These are phyloP conservation scores for Trypanosoma avium DNA, from an alignment of 208 protist species.

Conservation along the genomic window DNA sequence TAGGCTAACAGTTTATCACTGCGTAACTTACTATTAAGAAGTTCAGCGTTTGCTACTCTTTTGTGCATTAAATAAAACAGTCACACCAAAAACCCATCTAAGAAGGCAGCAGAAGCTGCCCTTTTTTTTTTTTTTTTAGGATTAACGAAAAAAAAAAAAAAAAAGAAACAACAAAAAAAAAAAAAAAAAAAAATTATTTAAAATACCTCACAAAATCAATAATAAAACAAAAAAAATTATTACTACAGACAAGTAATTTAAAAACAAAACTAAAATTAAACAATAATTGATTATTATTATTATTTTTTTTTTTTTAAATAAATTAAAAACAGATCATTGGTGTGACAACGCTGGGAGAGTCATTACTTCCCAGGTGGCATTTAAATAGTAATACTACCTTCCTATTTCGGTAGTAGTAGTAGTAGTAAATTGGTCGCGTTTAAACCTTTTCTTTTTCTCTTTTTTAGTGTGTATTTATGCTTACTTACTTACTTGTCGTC, in stretches of 20 bases:
- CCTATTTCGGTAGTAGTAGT: too few species aligned
- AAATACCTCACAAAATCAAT: not conserved
- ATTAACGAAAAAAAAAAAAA: not conserved
- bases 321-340: constrained; percentile 4
- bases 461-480: too few species aligned
- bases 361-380: constrained; percentile 7
- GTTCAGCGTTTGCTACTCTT: constrained; percentile 29
- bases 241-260: not conserved
- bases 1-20: constrained; percentile 40
- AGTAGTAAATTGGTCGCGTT: too few species aligned
- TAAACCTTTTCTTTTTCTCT: too few species aligned
- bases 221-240: not conserved
- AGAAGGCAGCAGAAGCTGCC: not conserved
- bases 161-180: not conserved
- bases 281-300: not conserved
- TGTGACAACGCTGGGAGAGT: constrained; percentile 19
- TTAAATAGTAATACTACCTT: not conserved
- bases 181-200: not conserved
- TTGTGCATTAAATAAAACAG: constrained; percentile 10
- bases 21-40: constrained; percentile 38
- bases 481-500: constrained; percentile 29
- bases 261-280: constrained; percentile 13
- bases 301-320: not conserved
- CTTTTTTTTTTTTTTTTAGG: constrained; percentile 7
- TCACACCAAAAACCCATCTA: constrained; percentile 10